Percentiles rank a stretch among this genome's conserved stretches.
Evolutionary conservation across 306 rosid genomes (phyloP).

Genomic region (Glycine tomentella): DNA sequence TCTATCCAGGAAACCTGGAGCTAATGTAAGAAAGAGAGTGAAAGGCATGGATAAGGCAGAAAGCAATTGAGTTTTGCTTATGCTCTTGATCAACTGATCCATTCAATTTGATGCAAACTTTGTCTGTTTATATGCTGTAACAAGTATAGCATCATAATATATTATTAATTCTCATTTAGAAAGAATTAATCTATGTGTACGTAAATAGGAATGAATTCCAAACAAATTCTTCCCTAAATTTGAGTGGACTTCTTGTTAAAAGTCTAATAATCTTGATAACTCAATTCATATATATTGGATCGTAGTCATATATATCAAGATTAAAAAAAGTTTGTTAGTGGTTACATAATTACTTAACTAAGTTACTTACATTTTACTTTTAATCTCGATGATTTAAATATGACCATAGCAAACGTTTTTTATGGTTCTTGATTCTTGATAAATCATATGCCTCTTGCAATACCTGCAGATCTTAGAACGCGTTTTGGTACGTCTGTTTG

Average conservation of each 20-base stretch:
- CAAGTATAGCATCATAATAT: too few relatives aligned
- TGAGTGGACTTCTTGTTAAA: slow-evolving; percentile 8
- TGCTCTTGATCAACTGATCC: slow-evolving; percentile 45
- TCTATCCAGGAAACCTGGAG: slow-evolving; percentile 56
- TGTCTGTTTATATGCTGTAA: background rate
- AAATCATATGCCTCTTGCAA: too few relatives aligned
- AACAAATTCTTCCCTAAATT: background rate
- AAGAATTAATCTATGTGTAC: slow-evolving; percentile 2
- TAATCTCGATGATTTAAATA: too few relatives aligned
- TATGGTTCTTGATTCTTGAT: too few relatives aligned
- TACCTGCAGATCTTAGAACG: too few relatives aligned
- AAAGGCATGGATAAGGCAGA: slow-evolving; percentile 40
- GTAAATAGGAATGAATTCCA: background rate
- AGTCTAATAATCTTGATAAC: slow-evolving; percentile 22
- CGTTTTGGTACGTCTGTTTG: too few relatives aligned
- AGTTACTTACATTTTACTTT: too few relatives aligned
- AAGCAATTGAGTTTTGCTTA: slow-evolving; percentile 30
- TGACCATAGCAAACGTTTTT: too few relatives aligned
- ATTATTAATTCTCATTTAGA: slow-evolving; percentile 23
- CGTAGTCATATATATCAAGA: too few relatives aligned
- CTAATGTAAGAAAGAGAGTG: slow-evolving; percentile 52
- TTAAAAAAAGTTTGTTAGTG: too few relatives aligned
- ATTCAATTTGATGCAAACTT: slow-evolving; percentile 26
- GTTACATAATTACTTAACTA: too few relatives aligned
- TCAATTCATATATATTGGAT: background rate